Percentiles rank a stretch among this genome's conserved stretches.
Evolutionary conservation across 129 eudicot genomes (phyloP).

Genomic region (Saposhnikovia divaricata): DNA sequence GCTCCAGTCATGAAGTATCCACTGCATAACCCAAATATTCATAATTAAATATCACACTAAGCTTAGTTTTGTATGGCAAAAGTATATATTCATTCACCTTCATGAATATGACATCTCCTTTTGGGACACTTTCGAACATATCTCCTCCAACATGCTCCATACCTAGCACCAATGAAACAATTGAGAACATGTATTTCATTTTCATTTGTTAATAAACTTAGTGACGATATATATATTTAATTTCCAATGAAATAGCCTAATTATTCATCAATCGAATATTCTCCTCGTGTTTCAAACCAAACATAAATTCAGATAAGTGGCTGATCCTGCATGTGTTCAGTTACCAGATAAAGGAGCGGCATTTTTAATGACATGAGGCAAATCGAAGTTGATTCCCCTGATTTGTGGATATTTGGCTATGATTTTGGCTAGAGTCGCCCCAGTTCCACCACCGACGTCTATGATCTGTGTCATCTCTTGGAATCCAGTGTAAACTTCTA

Average conservation of each 20-base stretch:
- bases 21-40: no score
- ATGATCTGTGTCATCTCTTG: constrained; percentile 9
- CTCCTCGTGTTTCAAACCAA: not conserved
- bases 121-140: no score
- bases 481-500: constrained; percentile 21
- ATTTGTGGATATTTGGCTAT: not conserved
- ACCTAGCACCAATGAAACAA: not conserved
- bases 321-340: not conserved
- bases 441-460: constrained; percentile 18
- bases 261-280: not conserved
- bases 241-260: not conserved
- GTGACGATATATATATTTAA: not conserved
- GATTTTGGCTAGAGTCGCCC: not conserved
- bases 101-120: no score
- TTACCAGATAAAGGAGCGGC: constrained; percentile 5
- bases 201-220: no score
- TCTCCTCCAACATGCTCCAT: no score
- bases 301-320: not conserved
- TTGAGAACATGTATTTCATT: no score
- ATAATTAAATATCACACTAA: no score
- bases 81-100: no score
- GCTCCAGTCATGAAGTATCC: no score
- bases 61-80: no score
- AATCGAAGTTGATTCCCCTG: constrained; percentile 2
- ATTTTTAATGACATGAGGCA: constrained; percentile 6